Conservation (phyloP, 371 early-diverging fungal species). For the Mortierella sp. region DNA sequence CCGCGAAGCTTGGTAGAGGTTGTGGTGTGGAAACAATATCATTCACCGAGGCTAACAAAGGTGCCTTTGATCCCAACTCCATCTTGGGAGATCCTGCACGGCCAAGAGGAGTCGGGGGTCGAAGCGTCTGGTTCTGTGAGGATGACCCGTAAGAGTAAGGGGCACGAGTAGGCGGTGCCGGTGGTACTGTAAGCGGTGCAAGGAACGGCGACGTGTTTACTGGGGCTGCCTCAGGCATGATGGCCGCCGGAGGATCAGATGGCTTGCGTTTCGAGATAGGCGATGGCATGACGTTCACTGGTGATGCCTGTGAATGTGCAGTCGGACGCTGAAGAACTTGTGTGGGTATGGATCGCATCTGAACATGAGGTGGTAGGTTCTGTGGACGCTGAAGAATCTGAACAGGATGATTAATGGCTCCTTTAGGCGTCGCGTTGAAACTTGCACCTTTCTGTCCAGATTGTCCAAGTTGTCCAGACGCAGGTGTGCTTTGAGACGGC, state of each 20-base stretch:
- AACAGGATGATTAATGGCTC: constrained; percentile 16
- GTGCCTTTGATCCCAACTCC: too few relatives aligned
- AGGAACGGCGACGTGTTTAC: constrained; percentile 14
- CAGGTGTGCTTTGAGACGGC: background rate
- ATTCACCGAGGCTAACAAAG: too few relatives aligned
- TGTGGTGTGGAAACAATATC: too few relatives aligned
- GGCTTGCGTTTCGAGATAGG: background rate
- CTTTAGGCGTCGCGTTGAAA: constrained; percentile 2
- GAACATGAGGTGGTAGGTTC: constrained; percentile 26
- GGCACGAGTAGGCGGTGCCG: constrained; percentile 33
- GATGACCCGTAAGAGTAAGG: constrained; percentile 40
- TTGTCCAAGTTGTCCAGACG: background rate
- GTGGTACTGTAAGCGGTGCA: constrained; percentile 20
- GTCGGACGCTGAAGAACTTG: constrained; percentile 48
- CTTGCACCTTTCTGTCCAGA: constrained; percentile 1
- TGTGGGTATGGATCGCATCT: constrained; percentile 39
- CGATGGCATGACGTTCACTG: background rate
- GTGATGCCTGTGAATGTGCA: background rate
- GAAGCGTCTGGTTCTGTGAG: constrained; percentile 8
- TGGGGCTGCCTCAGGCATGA: background rate
- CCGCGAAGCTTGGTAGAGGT: too few relatives aligned
- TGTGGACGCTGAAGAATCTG: constrained; percentile 43
- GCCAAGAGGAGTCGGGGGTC: background rate
- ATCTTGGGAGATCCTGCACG: background rate
- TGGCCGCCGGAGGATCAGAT: constrained; percentile 1